A percentile compares a stretch with the other conserved stretches of the same genome.
phyloP scores from a whole-genome alignment of 192 early-diverging fungal genomes.

The Entrophospora sp. region DNA sequence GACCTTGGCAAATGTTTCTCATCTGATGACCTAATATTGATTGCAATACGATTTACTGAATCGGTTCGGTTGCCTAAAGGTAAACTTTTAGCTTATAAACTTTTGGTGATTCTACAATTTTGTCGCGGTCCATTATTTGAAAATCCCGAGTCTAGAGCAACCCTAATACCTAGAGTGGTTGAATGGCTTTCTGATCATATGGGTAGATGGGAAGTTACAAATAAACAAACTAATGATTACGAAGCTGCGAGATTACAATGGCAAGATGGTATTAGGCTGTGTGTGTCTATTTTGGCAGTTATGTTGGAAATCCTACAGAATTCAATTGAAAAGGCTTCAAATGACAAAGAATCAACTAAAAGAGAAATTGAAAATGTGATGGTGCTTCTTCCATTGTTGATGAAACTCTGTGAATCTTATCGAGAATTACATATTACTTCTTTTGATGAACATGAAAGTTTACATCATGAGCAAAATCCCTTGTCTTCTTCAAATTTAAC shows the following conservation, averaged over 20 bases:
- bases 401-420: no score
- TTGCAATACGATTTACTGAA: slow-evolving; percentile 25
- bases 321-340: no score
- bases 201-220: no score
- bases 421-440: no score
- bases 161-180: slow-evolving; percentile 9
- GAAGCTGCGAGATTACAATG: slow-evolving; percentile 8
- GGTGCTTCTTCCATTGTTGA: slow-evolving; percentile 1
- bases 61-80: slow-evolving; percentile 11
- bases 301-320: slow-evolving; percentile 26
- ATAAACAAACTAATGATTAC: not conserved
- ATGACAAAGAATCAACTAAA: no score
- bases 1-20: no score
- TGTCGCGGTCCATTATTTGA: no score
- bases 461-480: not conserved
- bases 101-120: no score
- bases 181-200: slow-evolving; percentile 25
- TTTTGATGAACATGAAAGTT: no score
- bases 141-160: no score
- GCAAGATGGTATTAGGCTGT: no score
- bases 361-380: slow-evolving; percentile 1
- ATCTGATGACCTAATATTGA: slow-evolving; percentile 23
- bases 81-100: not conserved
- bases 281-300: slow-evolving; percentile 26
- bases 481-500: not conserved